A percentile compares a stretch with the other conserved stretches of the same genome.
Conservation (phyloP, 305 asterid genomes). For the Withania somnifera region DNA sequence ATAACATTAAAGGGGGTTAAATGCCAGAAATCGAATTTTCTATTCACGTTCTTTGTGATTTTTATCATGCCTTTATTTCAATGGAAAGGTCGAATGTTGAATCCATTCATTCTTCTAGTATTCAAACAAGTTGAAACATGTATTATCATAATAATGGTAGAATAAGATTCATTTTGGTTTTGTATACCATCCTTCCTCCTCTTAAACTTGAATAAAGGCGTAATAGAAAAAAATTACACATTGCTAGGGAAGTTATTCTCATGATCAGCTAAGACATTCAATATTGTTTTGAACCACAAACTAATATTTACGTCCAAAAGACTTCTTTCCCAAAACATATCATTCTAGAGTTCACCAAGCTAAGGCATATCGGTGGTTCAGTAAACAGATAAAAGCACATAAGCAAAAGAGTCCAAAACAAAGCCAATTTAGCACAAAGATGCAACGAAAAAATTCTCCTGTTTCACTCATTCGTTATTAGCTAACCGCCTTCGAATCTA, state of each 20-base stretch:
- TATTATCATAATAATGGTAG: not conserved
- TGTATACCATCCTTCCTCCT: not conserved
- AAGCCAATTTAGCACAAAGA: not conserved
- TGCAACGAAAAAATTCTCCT: not conserved
- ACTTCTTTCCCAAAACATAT: not conserved
- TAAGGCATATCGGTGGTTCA: not conserved
- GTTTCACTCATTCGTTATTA: not conserved
- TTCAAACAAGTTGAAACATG: not conserved
- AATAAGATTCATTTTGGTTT: not conserved
- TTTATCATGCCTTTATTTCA: not conserved
- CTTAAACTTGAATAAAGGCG: not conserved
- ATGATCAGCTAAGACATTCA: not conserved
- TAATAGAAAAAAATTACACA: not conserved
- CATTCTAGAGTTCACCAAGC: not conserved
- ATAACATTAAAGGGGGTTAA: not conserved
- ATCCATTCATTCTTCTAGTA: not conserved
- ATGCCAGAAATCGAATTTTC: not conserved
- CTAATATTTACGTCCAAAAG: not conserved
- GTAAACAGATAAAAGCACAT: not conserved
- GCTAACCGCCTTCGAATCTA: not conserved
- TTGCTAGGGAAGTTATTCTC: not conserved
- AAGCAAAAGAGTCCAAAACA: not conserved
- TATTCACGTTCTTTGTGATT: not conserved
- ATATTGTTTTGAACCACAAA: not conserved
- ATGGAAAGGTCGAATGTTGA: not conserved